Evolutionary conservation across 2,329 filamentous ascomycete species (phyloP), one percentile per base, ranked within the genome.

Genomic region (Talaromyces sp.): DNA sequence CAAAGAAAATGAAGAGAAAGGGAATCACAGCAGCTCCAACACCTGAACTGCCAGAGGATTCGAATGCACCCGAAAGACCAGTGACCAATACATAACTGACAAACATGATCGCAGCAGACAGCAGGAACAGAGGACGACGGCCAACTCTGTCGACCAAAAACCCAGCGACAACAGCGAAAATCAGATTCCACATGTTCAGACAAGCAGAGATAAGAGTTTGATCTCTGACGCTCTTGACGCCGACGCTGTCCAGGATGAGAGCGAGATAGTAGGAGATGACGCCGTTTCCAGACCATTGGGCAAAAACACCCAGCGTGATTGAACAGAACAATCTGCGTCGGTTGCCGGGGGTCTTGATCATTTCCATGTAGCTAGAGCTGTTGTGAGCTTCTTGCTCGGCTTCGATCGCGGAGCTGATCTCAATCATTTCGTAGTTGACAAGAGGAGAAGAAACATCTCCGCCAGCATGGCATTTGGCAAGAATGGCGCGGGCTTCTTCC

Each of bases 181-280:
- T 76, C 77, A 88, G 79, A 40, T 56, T 40, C 54, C 52, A 56
- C 46, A 86, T 42, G 25, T 44, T 37, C 7, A 61, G 28, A 11
- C 39, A 35, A 14, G 23, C 50, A 33, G 39, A 44, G 14, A 61
- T 61, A 21, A 55, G 28, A 6, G 50, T 44, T 23, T 61, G 59
- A 14, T 54, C 31, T 33, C 16, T 18, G 2, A 44, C 28, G 2
- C 37, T 76, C 1, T 69, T 83, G 69, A 89, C 87, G 42, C 86
- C 86, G 56, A 86, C 85, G 56, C 82, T 82, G 46, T 81, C 77
- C 74, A 88, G 88, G 66, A 89, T 81, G 63, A 82, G 79, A 64
- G 86, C 83, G 69, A 87, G 85, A 72, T 89, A 89, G 76, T 89
- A 88, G 66, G 82, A 85, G 70, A 89, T 85, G 1, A 89, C 75